Conservation (phyloP, 2,329 filamentous ascomycete genomes). For the Aspergillus pseudoviridinutans region DNA sequence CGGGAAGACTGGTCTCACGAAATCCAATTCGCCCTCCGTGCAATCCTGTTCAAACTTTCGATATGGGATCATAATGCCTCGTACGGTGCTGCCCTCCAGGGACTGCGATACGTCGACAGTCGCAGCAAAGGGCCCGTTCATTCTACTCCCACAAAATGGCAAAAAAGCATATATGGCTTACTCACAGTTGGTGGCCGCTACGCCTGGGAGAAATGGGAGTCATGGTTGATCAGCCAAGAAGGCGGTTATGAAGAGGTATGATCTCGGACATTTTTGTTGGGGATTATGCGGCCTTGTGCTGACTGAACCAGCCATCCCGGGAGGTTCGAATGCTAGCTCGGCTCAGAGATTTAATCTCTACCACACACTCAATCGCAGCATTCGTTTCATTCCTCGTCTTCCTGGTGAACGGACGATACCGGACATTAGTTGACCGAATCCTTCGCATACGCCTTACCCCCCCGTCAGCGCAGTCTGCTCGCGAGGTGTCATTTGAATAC, state of each 20-base stretch:
- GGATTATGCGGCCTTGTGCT: neutral
- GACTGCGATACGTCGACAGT: slow-evolving; percentile 84
- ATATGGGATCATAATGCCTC: slow-evolving; percentile 96
- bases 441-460: slow-evolving; percentile 81
- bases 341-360: slow-evolving; percentile 65
- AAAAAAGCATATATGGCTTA: slow-evolving; percentile 80
- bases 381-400: slow-evolving; percentile 87
- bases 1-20: slow-evolving; percentile 85
- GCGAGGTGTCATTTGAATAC: slow-evolving; percentile 96
- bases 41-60: slow-evolving; percentile 85
- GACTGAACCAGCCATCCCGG: slow-evolving; percentile 39
- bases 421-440: slow-evolving; percentile 82
- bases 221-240: slow-evolving; percentile 72
- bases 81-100: slow-evolving; percentile 90
- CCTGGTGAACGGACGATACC: slow-evolving; percentile 82
- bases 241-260: slow-evolving; percentile 64
- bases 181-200: slow-evolving; percentile 86
- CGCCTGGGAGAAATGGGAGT: slow-evolving; percentile 87
- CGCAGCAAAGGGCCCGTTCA: slow-evolving; percentile 60
- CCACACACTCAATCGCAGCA: slow-evolving; percentile 73
- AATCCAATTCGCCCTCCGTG: slow-evolving; percentile 71
- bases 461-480: slow-evolving; percentile 75
- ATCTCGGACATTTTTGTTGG: neutral
- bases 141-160: slow-evolving; percentile 69
- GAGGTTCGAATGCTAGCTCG: slow-evolving; percentile 58